Base-by-base conservation (phyloP, 139 green algal genomes). In the Axilococcus clingmanii region DNA sequence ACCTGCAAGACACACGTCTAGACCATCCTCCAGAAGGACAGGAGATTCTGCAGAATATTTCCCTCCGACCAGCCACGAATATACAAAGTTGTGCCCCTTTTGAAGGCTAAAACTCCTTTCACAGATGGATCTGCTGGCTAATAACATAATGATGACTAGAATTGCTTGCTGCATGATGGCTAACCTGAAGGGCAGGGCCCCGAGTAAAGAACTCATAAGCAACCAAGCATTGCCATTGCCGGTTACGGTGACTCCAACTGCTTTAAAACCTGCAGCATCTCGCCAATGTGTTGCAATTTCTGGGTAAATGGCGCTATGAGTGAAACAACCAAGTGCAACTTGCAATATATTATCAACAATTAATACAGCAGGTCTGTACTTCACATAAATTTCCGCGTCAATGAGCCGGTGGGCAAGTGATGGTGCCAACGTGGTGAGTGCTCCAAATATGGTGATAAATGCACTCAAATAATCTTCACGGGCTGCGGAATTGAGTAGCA, bases 291-390 rank as follows among this genome's bases (percentile, higher is more conserved):
- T 7, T 19, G 33, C 33, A 19, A 5, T 29, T 19, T 57, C 48
- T 23, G 48, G 48, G 25, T 57, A 57, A 14, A 57, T 57, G 12
- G 47, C 22, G 20, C 32, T 9, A n/a, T 57, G 48, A 8, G 48
- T 57, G 17, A 57, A 48, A 33, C 48, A 57, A 3, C 48, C 48
- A 7, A 57, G 19, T 8, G 22, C 28, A 15, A 57, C 48, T 32
- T 57, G 48, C 22, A 57, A 29, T 4, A 57, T 36, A 33, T 57
- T 57, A 20, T 57, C 48, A 22, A 20, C 20, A 28, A 57, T 17
- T 15, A 57, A 27, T 16, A 57, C 28, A n/a, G 33, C 48, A 44
- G 48, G 48, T 0, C 48, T 44, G 4, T 45, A 57, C n/a, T 15
- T 57, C 12, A 23, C 12, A 32, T 44, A 57, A 16, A 16, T 23